phyloP scores from a whole-genome alignment of 768 basidiomycete genomes.

The Tricholoma flavovirens region DNA sequence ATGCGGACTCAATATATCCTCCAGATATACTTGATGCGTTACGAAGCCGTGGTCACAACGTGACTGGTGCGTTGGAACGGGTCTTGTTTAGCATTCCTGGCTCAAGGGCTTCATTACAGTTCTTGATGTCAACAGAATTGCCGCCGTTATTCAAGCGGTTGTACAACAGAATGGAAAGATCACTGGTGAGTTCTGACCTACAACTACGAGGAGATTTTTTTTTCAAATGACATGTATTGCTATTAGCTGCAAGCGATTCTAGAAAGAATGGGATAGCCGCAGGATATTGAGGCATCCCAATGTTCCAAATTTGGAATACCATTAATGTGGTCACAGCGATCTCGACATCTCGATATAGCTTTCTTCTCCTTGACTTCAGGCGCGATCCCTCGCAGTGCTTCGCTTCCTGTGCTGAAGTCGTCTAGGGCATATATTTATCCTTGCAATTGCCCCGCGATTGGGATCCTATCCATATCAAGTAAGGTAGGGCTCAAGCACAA shows the following conservation, averaged over 20 bases:
- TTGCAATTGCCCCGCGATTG: too few relatives aligned
- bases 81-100: not conserved
- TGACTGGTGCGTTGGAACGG: constrained; percentile 44
- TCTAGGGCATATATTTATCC: too few relatives aligned
- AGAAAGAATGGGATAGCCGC: constrained; percentile 91
- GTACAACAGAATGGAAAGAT: constrained; percentile 46
- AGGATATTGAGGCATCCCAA: constrained; percentile 56
- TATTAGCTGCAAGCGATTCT: constrained; percentile 79
- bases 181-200: constrained; percentile 46
- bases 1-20: constrained; percentile 60
- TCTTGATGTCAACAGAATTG: constrained; percentile 61
- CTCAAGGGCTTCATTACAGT: constrained; percentile 31
- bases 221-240: not conserved
- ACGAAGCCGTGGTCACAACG: constrained; percentile 58
- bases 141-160: constrained; percentile 72
- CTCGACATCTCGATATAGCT: not conserved
- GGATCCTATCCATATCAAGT: too few relatives aligned
- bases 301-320: not conserved
- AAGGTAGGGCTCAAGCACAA: too few relatives aligned
- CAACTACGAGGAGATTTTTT: constrained; percentile 5
- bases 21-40: constrained; percentile 51
- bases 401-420: not conserved
- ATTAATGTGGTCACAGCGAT: not conserved
- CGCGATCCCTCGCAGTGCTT: not conserved
- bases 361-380: not conserved